Evolutionary conservation across 2,329 filamentous ascomycete species (phyloP).

Genomic region (Colletotrichum sp.): DNA sequence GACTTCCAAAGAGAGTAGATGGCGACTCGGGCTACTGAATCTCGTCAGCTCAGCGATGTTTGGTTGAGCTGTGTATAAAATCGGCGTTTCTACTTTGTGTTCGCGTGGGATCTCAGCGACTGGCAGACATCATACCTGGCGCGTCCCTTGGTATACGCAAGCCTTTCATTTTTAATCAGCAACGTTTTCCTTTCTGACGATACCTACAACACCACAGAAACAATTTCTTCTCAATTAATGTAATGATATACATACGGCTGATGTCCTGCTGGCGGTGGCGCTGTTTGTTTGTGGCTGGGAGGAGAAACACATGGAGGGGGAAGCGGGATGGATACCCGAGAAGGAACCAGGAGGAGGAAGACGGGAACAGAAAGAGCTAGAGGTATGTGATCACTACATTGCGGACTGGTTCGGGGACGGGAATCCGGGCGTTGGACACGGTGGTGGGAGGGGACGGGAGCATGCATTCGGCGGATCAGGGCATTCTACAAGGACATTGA

Average conservation of each 20-base stretch:
- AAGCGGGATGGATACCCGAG: conserved; percentile 1
- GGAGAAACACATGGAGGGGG: background rate
- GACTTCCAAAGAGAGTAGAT: conserved; percentile 21
- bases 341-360: background rate
- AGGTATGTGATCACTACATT: background rate
- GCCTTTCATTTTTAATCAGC: background rate
- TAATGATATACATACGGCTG: conserved; percentile 20
- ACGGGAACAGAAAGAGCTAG: background rate
- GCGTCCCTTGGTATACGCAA: background rate
- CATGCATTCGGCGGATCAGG: background rate
- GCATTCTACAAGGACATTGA: background rate
- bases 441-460: background rate
- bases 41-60: background rate
- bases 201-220: conserved; percentile 15
- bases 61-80: background rate
- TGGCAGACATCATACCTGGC: background rate
- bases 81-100: background rate
- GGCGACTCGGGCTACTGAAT: background rate
- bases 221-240: conserved; percentile 18
- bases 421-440: background rate
- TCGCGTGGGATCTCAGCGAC: conserved; percentile 2
- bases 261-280: conserved; percentile 18
- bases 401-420: background rate
- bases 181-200: conserved; percentile 6
- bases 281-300: conserved; percentile 17